Conservation (phyloP, 257 asterid genomes). For the Nicotiana otophora region DNA sequence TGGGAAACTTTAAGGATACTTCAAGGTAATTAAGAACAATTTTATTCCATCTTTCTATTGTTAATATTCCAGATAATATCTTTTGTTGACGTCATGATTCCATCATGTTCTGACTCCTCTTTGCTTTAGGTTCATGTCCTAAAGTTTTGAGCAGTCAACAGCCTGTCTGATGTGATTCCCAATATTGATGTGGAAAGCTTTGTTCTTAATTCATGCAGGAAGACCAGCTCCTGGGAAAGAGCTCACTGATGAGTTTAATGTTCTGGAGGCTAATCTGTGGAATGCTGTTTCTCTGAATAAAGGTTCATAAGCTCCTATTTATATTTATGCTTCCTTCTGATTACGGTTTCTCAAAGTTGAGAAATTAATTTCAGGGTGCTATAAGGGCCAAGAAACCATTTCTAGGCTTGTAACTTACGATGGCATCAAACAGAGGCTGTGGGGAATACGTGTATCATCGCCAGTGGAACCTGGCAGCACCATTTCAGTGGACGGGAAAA, state of each 20-base stretch:
- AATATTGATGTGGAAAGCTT: constrained; percentile 3
- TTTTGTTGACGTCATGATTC: not conserved
- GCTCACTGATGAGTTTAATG: constrained; percentile 83
- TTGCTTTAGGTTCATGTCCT: not conserved
- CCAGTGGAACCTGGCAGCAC: constrained; percentile 68
- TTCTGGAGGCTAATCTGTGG: constrained; percentile 95
- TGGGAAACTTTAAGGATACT: constrained; percentile 92
- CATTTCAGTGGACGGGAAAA: constrained; percentile 67
- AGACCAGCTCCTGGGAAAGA: constrained; percentile 92
- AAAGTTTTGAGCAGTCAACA: not conserved
- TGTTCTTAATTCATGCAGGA: constrained; percentile 45
- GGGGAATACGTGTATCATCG: constrained; percentile 78
- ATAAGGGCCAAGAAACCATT: constrained; percentile 97
- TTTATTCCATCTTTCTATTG: not conserved
- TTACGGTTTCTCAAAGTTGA: constrained; percentile 12
- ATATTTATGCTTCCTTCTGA: not conserved
- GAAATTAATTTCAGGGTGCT: constrained; percentile 60
- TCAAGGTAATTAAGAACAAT: constrained; percentile 45
- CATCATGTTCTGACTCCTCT: not conserved
- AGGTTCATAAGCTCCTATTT: constrained; percentile 34
- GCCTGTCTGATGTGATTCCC: not conserved
- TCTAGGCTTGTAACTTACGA: constrained; percentile 87
- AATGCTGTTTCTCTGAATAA: constrained; percentile 80
- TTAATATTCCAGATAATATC: not conserved
- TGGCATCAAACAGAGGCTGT: constrained; percentile 83